Conservation (phyloP, 495 filamentous ascomycete species). For the Aspergillus ellipticus region DNA sequence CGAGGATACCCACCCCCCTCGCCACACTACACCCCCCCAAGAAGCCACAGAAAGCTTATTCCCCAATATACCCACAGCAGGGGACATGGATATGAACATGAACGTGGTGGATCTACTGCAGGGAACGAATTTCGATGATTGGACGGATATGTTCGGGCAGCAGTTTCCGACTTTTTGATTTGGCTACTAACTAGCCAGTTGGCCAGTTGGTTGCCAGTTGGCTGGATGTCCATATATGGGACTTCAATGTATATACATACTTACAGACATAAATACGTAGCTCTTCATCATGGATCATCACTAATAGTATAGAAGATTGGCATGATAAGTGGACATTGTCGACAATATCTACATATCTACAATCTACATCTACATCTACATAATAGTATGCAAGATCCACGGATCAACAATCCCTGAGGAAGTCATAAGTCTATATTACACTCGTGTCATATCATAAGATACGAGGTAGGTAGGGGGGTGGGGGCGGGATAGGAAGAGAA, state of each 20-base stretch:
- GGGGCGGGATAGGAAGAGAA: slow-evolving; percentile 26
- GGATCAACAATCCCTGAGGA: slow-evolving; percentile 28
- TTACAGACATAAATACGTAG: no score
- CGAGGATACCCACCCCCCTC: no score
- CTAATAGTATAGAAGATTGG: no score
- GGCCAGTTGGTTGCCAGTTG: no score
- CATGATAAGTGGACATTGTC: no score
- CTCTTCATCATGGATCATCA: no score
- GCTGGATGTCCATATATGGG: no score
- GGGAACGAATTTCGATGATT: slow-evolving; percentile 32
- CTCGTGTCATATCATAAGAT: slow-evolving; percentile 21
- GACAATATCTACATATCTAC: background rate
- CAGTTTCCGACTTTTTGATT: slow-evolving; percentile 33
- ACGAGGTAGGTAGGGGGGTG: slow-evolving; percentile 17
- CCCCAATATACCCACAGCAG: background rate
- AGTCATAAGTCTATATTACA: slow-evolving; percentile 42
- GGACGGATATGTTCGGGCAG: slow-evolving; percentile 39
- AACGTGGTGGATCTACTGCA: slow-evolving; percentile 40
- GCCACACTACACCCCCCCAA: no score
- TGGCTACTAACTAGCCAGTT: no score
- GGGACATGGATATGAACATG: slow-evolving; percentile 30
- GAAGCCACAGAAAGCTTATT: background rate
- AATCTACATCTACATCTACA: background rate
- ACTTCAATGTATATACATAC: no score
- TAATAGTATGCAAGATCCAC: slow-evolving; percentile 2